phyloP scores from a whole-genome alignment of 768 basidiomycete species.

The Trametes cingulata region DNA sequence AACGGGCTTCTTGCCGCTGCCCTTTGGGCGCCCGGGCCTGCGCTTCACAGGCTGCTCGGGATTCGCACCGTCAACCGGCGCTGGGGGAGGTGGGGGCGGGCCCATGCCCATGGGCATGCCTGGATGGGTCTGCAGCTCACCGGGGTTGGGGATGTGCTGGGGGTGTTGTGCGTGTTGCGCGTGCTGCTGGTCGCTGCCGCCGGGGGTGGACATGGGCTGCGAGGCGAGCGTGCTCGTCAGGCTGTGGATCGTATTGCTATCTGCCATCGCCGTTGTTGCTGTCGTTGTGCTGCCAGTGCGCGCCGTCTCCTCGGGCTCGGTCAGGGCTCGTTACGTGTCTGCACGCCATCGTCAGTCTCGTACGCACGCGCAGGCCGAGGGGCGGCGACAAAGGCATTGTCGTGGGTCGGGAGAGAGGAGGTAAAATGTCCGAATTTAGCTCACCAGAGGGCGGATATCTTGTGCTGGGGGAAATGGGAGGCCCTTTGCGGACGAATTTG shows the following conservation, averaged over 20 bases:
- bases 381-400: not conserved
- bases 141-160: slow-evolving; percentile 13
- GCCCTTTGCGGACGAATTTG: slow-evolving; percentile 17
- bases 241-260: slow-evolving; percentile 22
- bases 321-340: not conserved
- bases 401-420: not conserved
- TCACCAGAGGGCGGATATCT: slow-evolving; percentile 16
- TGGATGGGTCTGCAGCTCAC: slow-evolving; percentile 8
- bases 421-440: slow-evolving; percentile 18
- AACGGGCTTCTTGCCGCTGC: slow-evolving; percentile 70
- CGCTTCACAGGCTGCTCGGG: slow-evolving; percentile 53
- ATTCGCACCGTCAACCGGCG: slow-evolving; percentile 13
- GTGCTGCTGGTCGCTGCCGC: slow-evolving; percentile 12
- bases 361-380: not conserved
- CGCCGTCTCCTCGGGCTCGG: not conserved
- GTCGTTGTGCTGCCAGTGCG: too few relatives aligned
- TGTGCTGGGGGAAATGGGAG: slow-evolving; percentile 4
- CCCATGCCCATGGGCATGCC: slow-evolving; percentile 13
- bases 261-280: slow-evolving; percentile 21
- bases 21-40: slow-evolving; percentile 75
- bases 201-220: slow-evolving; percentile 17
- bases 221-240: slow-evolving; percentile 23
- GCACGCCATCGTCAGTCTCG: slow-evolving; percentile 6
- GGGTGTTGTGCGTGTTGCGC: slow-evolving; percentile 7
- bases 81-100: slow-evolving; percentile 11